Evolutionary conservation across 129 eudicot genomes (phyloP), one percentile per base, ranked within the genome.

Genomic region (Gnaphalium uliginosum): DNA sequence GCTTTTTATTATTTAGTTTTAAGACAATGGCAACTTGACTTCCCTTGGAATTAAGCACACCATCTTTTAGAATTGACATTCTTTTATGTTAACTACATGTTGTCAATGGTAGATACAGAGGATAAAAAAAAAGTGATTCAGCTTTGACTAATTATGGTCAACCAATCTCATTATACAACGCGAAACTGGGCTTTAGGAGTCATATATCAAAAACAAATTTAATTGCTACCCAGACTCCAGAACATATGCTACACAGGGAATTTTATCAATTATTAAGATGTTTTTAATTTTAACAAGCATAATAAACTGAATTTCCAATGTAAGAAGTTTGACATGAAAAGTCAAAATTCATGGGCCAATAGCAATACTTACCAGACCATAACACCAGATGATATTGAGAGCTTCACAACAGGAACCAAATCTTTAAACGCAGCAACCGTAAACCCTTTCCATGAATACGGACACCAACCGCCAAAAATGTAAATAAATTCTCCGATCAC

Each of bases 391-490:
- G 97, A 86, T 32, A 86, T 19, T 14, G 97, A 91, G 59, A 89
- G 94, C 88, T 86, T 91, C 33, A 91, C 72, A 14, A 91, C 92
- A 14, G 95, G 97, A 15, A 81, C 51, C 68, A 91, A 74, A 83
- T 91, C 97, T 75, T 78, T 74, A 50, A 91, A 83, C 4, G 97
- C 90, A 59, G 92, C 87, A 24, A 74, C 74, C 19, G 85, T 74
- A 76, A 90, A 90, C 37, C 96, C 96, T 81, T 76, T 85, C 96
- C 96, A 90, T 29, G 96, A 71, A 39, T 61, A 37, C 11, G 90
- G 96, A 64, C 96, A 90, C 96, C 96, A 90, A 66, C 96, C 96
- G 10, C 96, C 96, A 79, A 85, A 87, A 64, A 90, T 81, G 70
- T 85, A 90, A 22, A 79, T 79, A 78, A 85, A 85, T 57, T 87